Percentiles rank a stretch among this genome's conserved stretches.
Evolutionary conservation across 2,329 filamentous ascomycete genomes (phyloP).

Genomic region (Knoxdaviesia proteae): DNA sequence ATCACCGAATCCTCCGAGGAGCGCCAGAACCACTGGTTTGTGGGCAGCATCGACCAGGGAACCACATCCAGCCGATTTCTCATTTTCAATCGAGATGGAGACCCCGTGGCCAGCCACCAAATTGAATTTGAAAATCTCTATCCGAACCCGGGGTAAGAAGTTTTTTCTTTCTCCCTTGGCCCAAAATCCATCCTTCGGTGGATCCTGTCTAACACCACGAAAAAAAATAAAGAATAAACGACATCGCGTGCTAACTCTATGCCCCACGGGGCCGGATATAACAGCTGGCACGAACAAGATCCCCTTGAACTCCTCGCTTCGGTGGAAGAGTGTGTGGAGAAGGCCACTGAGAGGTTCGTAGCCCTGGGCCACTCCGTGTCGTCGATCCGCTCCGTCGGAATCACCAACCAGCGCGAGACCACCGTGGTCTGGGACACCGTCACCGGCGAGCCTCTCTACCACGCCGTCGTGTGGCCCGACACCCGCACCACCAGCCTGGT

Average conservation of each 20-base stretch:
- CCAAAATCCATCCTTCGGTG: background rate
- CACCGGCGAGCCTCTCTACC: slow-evolving; percentile 62
- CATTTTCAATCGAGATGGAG: slow-evolving; percentile 65
- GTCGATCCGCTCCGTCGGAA: slow-evolving; percentile 58
- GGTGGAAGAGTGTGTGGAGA: slow-evolving; percentile 61
- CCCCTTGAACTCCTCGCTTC: slow-evolving; percentile 55
- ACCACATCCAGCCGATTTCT: slow-evolving; percentile 80
- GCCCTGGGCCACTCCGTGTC: slow-evolving; percentile 44
- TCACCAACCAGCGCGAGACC: slow-evolving; percentile 83
- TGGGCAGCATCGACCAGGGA: slow-evolving; percentile 78
- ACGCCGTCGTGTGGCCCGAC: slow-evolving; percentile 81
- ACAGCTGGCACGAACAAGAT: slow-evolving; percentile 78
- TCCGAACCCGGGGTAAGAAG: slow-evolving; percentile 56
- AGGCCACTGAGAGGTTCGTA: slow-evolving; percentile 50
- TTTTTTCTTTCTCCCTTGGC: slow-evolving; percentile 7
- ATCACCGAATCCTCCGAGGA: too few relatives aligned
- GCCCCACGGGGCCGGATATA: background rate
- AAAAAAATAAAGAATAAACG: background rate
- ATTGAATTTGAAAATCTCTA: slow-evolving; percentile 74
- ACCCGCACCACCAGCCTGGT: slow-evolving; percentile 56
- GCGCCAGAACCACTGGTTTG: slow-evolving; percentile 22
- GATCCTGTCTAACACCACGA: background rate
- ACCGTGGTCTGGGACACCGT: slow-evolving; percentile 66
- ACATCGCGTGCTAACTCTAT: too few relatives aligned
- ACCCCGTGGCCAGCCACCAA: slow-evolving; percentile 65